phyloP scores from a whole-genome alignment of 2,329 filamentous ascomycete genomes.

The Neobulgaria alba region DNA sequence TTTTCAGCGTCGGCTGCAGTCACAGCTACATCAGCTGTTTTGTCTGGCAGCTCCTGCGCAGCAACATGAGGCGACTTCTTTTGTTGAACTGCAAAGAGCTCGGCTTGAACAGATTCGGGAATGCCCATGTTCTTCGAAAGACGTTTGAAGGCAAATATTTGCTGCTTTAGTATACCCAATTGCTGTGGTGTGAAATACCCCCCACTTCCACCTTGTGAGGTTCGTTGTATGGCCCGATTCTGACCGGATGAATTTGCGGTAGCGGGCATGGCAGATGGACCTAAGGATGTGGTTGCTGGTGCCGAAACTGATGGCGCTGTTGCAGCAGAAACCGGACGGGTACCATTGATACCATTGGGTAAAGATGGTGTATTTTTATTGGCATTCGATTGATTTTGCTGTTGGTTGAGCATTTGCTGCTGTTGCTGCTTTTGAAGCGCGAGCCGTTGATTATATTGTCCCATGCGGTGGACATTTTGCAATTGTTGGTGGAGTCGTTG shows the following conservation, averaged over 20 bases:
- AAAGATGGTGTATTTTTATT: conserved; percentile 42
- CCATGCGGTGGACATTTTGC: conserved; percentile 59
- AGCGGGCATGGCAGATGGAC: conserved; percentile 25
- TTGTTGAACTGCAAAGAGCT: conserved; percentile 68
- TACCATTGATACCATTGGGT: conserved; percentile 52
- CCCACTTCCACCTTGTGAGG: conserved; percentile 30
- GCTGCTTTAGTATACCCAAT: conserved; percentile 66
- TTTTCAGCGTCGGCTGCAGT: conserved; percentile 32
- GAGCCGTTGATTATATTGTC: conserved; percentile 28
- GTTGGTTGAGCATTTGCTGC: conserved; percentile 37
- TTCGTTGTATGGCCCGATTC: conserved; percentile 23
- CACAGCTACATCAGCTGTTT: conserved; percentile 22
- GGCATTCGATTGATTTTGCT: conserved; percentile 36
- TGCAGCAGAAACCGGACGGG: conserved; percentile 30
- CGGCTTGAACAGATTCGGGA: conserved; percentile 68
- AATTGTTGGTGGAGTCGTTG: conserved; percentile 74
- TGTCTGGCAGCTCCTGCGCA: conserved; percentile 15
- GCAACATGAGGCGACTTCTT: conserved; percentile 38
- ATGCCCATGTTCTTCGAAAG: conserved; percentile 81
- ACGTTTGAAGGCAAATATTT: conserved; percentile 87
- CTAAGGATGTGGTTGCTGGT: conserved; percentile 19
- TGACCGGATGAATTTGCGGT: conserved; percentile 14
- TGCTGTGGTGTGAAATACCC: conserved; percentile 72
- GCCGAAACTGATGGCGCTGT: conserved; percentile 16
- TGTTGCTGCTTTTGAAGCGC: conserved; percentile 45